Percentiles rank a stretch among this genome's conserved stretches.
These are phyloP conservation scores for Cyanidiococcus yangmingshanensis DNA, from an alignment of 23 red algal genomes.

Conservation along the genomic window DNA sequence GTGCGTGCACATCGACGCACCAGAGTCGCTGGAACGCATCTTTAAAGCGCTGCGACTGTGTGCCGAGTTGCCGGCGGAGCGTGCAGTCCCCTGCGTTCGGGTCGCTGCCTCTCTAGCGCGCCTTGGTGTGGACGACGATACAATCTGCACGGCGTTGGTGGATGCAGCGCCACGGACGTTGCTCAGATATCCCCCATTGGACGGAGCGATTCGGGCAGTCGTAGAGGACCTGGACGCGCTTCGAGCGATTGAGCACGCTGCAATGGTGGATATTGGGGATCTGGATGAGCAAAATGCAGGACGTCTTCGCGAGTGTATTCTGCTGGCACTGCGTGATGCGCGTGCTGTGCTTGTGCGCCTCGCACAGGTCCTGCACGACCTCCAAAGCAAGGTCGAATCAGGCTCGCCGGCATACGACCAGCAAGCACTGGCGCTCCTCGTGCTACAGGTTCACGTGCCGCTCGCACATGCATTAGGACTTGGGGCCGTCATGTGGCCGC, in stretches of 20 bases:
- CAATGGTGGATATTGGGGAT: not conserved
- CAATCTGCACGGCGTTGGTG: constrained; percentile 4
- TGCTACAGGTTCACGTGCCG: constrained; percentile 33
- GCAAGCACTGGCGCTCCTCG: constrained; percentile 25
- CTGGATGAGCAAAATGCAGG: constrained; percentile 27
- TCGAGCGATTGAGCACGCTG: not conserved
- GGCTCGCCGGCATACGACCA: constrained; percentile 18
- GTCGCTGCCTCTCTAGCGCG: not conserved
- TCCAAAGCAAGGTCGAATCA: constrained; percentile 13
- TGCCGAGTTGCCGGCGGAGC: not conserved
- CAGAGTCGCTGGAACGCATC: not conserved
- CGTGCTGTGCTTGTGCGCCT: constrained; percentile 27
- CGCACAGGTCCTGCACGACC: constrained; percentile 7
- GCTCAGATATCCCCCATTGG: not conserved
- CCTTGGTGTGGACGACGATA: constrained; percentile 11
- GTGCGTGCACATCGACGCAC: not conserved
- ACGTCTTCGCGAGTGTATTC: constrained; percentile 18
- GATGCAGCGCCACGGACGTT: not conserved
- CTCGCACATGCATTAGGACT: constrained; percentile 31
- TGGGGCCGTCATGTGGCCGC: constrained; percentile 37
- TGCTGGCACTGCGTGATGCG: constrained; percentile 13
- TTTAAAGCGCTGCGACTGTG: constrained; percentile 16
- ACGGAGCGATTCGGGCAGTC: not conserved
- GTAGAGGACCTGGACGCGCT: constrained; percentile 16
- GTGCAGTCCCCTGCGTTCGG: not conserved